A percentile compares a stretch with the other conserved stretches of the same genome.
phyloP scores from a whole-genome alignment of 305 asterid genomes.

The Fraxinus albicans region DNA sequence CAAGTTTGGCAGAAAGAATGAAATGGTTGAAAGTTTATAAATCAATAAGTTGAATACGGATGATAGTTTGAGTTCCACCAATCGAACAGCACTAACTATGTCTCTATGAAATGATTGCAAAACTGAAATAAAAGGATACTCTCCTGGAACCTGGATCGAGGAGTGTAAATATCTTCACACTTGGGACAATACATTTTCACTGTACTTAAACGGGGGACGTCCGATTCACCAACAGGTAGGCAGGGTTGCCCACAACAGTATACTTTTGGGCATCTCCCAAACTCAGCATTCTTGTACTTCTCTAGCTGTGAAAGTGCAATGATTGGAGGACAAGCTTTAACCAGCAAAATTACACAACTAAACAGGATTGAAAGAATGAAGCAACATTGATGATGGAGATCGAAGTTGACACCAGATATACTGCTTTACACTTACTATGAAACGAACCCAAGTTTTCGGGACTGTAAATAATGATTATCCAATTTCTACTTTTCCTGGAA shows the following conservation, averaged over 20 bases:
- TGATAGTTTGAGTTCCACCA: not conserved
- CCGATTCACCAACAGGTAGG: slow-evolving; percentile 62
- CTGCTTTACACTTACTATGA: not conserved
- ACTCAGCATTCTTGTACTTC: slow-evolving; percentile 60
- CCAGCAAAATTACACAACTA: not conserved
- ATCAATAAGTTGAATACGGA: not conserved
- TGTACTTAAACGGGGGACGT: slow-evolving; percentile 52
- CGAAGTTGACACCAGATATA: not conserved
- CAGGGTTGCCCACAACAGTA: slow-evolving; percentile 61
- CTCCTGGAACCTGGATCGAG: slow-evolving; percentile 61
- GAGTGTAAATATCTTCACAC: slow-evolving; percentile 58
- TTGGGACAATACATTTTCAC: slow-evolving; percentile 62
- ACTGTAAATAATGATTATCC: not conserved
- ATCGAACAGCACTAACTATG: not conserved
- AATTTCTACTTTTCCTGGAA: not conserved
- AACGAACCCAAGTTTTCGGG: not conserved
- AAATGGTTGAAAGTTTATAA: not conserved
- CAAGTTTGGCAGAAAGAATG: not conserved
- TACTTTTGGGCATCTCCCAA: slow-evolving; percentile 65
- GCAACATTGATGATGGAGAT: not conserved
- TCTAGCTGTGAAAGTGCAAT: slow-evolving; percentile 40
- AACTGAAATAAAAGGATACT: slow-evolving; percentile 46
- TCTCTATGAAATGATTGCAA: not conserved
- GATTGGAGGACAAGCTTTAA: not conserved
- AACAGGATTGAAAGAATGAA: not conserved